Base-by-base conservation (phyloP, 192 early-diverging fungal genomes). In the Ramicandelaber brevisporus region DNA sequence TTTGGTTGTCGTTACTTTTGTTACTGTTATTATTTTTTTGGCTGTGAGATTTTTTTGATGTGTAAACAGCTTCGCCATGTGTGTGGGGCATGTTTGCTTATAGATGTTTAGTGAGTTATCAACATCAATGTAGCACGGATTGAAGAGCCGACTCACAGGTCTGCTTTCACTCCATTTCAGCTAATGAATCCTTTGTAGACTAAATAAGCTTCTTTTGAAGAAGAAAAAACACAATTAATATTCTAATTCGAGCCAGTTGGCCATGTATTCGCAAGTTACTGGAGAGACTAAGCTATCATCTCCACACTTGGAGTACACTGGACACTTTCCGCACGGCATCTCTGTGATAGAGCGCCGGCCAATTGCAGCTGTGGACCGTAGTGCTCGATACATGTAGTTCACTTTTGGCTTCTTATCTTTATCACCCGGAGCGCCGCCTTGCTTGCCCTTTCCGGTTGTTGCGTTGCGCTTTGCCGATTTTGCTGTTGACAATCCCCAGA, bases 311-410 rank as follows among this genome's bases (percentile, higher is more conserved):
- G 63, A 45, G 23, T 61, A 68, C 1, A 88, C 79, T 8, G 84
- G 78, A 36, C 89, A 96, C 16, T 53, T 59, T 3, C 89, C 89
- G 38, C 89, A 96, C 2, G 88, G 86, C 5, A 71, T 58, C 25
- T 83, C 78, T 15, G 74, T 68, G 39, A 65, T n/a, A n/a, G n/a
- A n/a, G n/a, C n/a, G 52, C 6, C 69, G 64, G 12, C 64, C 66
- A 15, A 55, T 48, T 9, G 37, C 48, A 21, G 28, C 34, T 18
- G 47, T 41, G 11, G 50, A 55, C 8, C 65, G 48, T 5, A 74
- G 37, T n/a, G 73, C 73, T 27, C 65, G 65, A 41, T 83, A 82
- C 50, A 70, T 69, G 53, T 58, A 78, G 20, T 75, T 56, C 3
- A 38, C 36, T 17, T 53, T 45, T 30, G 17, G 35, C 31, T 39